Percentiles rank a stretch among this genome's conserved stretches.
Conservation (phyloP, 2,329 filamentous ascomycete genomes). For the Phyllosticta citribraziliensis region DNA sequence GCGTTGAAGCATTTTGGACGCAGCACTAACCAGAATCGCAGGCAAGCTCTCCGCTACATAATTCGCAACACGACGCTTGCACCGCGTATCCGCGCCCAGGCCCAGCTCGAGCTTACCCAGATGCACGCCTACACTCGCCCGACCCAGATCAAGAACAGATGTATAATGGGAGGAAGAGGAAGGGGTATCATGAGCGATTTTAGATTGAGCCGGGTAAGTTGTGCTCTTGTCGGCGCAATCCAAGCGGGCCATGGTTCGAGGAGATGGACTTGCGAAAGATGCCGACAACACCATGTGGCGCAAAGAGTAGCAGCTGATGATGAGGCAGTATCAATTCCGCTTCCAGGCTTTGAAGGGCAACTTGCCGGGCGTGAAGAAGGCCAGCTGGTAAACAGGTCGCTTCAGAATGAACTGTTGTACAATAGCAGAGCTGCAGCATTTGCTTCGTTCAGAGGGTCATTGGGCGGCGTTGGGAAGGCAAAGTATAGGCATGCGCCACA, state of each 20-base stretch:
- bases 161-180: slow-evolving; percentile 81
- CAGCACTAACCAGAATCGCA: slow-evolving; percentile 26
- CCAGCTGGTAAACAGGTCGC: slow-evolving; percentile 64
- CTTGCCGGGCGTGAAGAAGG: slow-evolving; percentile 87
- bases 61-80: slow-evolving; percentile 87
- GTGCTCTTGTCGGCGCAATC: neutral
- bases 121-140: slow-evolving; percentile 95
- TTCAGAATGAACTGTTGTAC: neutral
- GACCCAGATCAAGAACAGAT: slow-evolving; percentile 90
- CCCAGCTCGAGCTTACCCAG: slow-evolving; percentile 83
- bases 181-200: slow-evolving; percentile 90
- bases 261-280: neutral
- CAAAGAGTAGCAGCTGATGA: neutral
- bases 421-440: neutral
- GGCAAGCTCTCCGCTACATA: slow-evolving; percentile 74
- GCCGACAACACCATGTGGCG: neutral
- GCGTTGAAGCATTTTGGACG: neutral
- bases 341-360: slow-evolving; percentile 77
- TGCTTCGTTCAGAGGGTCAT: slow-evolving; percentile 15
- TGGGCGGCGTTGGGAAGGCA: slow-evolving; percentile 20
- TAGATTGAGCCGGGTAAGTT: slow-evolving; percentile 78
- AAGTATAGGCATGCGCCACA: neutral
- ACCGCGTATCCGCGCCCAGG: slow-evolving; percentile 72
- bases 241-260: neutral
- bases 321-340: slow-evolving; percentile 75